Percentiles rank a stretch among this genome's conserved stretches.
These are phyloP conservation scores for Aureobasidium zeae DNA, from an alignment of 2,329 filamentous ascomycete species.

Conservation along the genomic window DNA sequence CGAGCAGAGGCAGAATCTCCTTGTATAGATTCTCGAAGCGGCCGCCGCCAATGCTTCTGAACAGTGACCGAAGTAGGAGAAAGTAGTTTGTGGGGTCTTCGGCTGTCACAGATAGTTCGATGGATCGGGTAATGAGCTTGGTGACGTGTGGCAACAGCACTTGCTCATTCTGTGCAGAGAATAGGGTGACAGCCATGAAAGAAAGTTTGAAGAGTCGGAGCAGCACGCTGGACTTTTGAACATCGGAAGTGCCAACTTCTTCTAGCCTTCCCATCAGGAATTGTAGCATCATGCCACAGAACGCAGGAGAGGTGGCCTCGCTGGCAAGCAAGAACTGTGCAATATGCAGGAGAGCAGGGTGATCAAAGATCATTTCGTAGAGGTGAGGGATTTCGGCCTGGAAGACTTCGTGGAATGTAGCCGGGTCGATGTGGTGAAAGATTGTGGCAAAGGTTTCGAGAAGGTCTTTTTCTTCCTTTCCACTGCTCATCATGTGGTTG, in stretches of 20 bases:
- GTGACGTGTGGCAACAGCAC: conserved; percentile 92
- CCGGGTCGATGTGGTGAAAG: conserved; percentile 96
- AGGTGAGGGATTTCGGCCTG: conserved; percentile 93
- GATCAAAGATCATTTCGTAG: conserved; percentile 96
- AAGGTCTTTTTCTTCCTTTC: conserved; percentile 93
- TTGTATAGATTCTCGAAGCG: conserved; percentile 98
- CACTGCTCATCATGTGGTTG: conserved; percentile 87
- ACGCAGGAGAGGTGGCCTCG: conserved; percentile 92
- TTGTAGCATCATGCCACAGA: conserved; percentile 94
- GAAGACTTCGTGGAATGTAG: conserved; percentile 97
- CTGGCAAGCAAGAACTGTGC: conserved; percentile 98
- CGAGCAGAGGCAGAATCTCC: conserved; percentile 86
- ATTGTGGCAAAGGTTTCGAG: conserved; percentile 96
- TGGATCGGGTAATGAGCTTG: conserved; percentile 94
- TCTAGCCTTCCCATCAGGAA: conserved; percentile 96
- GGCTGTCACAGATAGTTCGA: conserved; percentile 88
- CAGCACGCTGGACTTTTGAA: conserved; percentile 86
- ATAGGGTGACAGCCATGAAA: conserved; percentile 98
- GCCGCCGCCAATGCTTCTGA: conserved; percentile 91
- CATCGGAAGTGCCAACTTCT: conserved; percentile 84
- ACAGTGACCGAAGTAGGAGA: conserved; percentile 79
- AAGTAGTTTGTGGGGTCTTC: conserved; percentile 99
- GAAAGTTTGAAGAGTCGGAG: conserved; percentile 93
- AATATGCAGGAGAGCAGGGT: conserved; percentile 85
- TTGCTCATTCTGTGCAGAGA: conserved; percentile 88